phyloP scores from a whole-genome alignment of 2,329 filamentous ascomycete genomes.

The Ophiostoma quercus region DNA sequence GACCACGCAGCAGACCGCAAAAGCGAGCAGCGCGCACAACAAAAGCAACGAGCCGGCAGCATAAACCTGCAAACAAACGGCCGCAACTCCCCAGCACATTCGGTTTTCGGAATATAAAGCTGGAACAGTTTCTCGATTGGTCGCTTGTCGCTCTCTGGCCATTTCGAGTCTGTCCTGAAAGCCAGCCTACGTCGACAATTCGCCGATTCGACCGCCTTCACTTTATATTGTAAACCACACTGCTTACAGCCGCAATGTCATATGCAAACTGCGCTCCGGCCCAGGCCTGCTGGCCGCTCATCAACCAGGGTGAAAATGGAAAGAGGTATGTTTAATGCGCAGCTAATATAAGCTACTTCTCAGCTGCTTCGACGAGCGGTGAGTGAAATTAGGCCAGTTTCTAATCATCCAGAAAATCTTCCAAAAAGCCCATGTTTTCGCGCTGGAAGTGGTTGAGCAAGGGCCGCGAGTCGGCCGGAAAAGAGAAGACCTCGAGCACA shows the following conservation, averaged over 20 bases:
- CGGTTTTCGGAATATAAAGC: neutral
- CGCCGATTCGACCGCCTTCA: neutral
- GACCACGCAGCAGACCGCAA: neutral
- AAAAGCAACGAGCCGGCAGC: neutral
- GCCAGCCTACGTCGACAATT: neutral
- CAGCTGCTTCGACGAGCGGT: neutral
- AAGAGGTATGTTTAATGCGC: conserved; percentile 14
- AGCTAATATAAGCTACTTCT: neutral
- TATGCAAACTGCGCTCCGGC: conserved; percentile 11
- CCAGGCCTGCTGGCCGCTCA: conserved; percentile 16
- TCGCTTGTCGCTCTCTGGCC: neutral
- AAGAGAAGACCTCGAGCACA: neutral
- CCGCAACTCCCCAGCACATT: neutral
- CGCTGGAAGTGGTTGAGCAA: conserved; percentile 20
- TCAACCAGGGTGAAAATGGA: conserved; percentile 4
- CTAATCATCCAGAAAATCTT: conserved; percentile 19
- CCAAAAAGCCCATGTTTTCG: conserved; percentile 15
- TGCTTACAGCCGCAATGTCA: neutral
- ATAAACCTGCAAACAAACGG: neutral
- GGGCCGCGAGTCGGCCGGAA: conserved; percentile 5
- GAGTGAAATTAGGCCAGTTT: neutral
- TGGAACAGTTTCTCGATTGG: neutral
- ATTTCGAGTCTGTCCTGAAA: neutral
- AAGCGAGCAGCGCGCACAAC: neutral
- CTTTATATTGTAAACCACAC: neutral